Evolutionary conservation across 2,329 filamentous ascomycete species (phyloP).

Genomic region (Trichoderma breve): DNA sequence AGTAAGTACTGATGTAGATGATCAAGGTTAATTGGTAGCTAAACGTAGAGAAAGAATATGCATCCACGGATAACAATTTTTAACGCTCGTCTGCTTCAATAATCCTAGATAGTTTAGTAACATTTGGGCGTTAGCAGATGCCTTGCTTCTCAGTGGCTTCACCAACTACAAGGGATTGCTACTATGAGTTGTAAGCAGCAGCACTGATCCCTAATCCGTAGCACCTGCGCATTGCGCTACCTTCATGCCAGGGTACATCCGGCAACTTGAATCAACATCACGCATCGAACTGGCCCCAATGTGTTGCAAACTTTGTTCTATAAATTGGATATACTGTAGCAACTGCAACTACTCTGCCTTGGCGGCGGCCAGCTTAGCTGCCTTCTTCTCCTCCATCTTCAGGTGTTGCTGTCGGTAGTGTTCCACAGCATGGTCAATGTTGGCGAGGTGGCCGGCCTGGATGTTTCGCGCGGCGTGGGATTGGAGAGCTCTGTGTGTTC

Average conservation of each 20-base stretch:
- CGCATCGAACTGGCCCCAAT: neutral
- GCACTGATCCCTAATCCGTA: neutral
- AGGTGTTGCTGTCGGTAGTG: conserved; percentile 56
- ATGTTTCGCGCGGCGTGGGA: conserved; percentile 53
- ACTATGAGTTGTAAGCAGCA: neutral
- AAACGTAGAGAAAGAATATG: neutral
- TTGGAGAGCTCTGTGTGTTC: conserved; percentile 45
- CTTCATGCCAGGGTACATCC: neutral
- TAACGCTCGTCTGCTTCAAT: neutral
- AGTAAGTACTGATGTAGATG: neutral
- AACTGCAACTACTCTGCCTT: conserved; percentile 30
- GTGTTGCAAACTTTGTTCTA: conserved; percentile 14
- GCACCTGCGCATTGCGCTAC: neutral
- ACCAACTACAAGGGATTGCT: neutral
- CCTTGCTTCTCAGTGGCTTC: neutral
- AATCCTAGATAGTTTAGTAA: neutral
- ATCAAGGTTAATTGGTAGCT: neutral
- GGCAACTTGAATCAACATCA: neutral
- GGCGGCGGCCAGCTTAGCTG: conserved; percentile 42
- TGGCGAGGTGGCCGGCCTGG: conserved; percentile 53
- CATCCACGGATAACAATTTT: neutral
- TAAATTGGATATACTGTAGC: conserved; percentile 11
- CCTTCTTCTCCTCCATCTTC: conserved; percentile 56
- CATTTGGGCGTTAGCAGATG: neutral
- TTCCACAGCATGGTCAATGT: conserved; percentile 55